Evolutionary conservation across 768 basidiomycete species (phyloP).

Genomic region (Termitomyces bulborhizus): DNA sequence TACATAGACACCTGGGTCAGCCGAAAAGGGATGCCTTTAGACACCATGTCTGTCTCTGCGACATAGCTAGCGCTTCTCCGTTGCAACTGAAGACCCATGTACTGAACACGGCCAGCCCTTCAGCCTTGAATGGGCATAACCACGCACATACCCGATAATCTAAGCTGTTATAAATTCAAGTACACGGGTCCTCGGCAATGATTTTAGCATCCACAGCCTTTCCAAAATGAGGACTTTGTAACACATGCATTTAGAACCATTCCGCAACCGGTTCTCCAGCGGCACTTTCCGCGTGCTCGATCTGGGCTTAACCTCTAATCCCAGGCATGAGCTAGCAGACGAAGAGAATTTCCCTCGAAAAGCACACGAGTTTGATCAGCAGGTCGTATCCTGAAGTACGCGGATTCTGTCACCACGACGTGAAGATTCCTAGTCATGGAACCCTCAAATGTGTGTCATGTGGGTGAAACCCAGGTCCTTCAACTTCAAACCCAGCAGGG

Average conservation of each 20-base stretch:
- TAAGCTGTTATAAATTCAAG: too few relatives aligned
- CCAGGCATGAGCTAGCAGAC: not conserved
- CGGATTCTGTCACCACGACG: not conserved
- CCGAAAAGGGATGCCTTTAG: not conserved
- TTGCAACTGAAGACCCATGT: not conserved
- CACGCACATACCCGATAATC: not conserved
- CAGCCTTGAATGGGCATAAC: not conserved
- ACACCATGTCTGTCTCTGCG: not conserved
- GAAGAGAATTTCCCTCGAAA: not conserved
- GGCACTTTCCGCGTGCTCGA: not conserved
- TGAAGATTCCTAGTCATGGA: not conserved
- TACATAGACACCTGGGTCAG: too few relatives aligned
- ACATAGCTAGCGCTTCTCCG: not conserved
- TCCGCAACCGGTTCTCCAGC: not conserved
- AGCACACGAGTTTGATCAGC: constrained; percentile 8
- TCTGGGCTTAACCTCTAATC: not conserved
- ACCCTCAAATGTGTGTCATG: not conserved
- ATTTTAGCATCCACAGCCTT: not conserved
- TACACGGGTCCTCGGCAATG: not conserved
- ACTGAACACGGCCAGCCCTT: too few relatives aligned
- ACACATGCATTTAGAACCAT: not conserved
- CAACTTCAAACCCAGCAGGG: not conserved
- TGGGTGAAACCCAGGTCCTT: not conserved
- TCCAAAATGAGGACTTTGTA: not conserved
- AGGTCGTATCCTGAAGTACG: not conserved